phyloP scores from a whole-genome alignment of 2,329 filamentous ascomycete genomes.

The Metarhizium album region DNA sequence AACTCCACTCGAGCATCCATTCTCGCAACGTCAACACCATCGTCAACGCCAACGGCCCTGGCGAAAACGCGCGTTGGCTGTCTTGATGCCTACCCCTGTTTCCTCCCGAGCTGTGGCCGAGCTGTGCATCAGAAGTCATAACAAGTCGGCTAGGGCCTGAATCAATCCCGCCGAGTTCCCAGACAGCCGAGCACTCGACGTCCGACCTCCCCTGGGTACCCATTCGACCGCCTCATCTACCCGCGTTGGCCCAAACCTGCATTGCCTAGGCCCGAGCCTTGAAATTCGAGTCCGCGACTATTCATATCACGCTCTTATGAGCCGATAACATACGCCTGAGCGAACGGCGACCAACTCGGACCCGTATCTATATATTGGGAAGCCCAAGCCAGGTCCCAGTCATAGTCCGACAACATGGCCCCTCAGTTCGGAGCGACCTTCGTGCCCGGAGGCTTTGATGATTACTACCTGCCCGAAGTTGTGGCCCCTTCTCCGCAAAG shows the following conservation, averaged over 20 bases:
- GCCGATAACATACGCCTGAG: not conserved
- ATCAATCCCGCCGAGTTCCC: not conserved
- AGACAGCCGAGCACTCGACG: not conserved
- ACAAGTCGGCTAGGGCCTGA: not conserved
- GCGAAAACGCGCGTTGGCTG: not conserved
- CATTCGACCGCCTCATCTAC: not conserved
- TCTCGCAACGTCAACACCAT: not conserved
- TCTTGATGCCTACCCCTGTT: not conserved
- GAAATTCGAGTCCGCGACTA: not conserved
- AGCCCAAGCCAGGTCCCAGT: slow-evolving; percentile 10
- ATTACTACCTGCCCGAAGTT: slow-evolving; percentile 52
- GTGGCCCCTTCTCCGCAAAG: slow-evolving; percentile 47
- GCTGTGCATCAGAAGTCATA: not conserved
- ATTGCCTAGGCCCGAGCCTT: not conserved
- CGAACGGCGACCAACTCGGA: not conserved
- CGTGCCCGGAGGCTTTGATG: slow-evolving; percentile 46
- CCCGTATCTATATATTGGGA: not conserved
- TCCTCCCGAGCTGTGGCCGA: not conserved
- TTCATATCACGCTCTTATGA: not conserved
- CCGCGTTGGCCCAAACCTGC: not conserved
- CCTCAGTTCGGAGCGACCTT: slow-evolving; percentile 42
- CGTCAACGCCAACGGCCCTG: too few relatives aligned
- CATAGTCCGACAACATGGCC: slow-evolving; percentile 14
- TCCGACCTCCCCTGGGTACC: not conserved
- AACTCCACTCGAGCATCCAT: not conserved